Evolutionary conservation across 768 basidiomycete species (phyloP), one percentile per base, ranked within the genome.

Genomic region (Auriscalpium microsporum): DNA sequence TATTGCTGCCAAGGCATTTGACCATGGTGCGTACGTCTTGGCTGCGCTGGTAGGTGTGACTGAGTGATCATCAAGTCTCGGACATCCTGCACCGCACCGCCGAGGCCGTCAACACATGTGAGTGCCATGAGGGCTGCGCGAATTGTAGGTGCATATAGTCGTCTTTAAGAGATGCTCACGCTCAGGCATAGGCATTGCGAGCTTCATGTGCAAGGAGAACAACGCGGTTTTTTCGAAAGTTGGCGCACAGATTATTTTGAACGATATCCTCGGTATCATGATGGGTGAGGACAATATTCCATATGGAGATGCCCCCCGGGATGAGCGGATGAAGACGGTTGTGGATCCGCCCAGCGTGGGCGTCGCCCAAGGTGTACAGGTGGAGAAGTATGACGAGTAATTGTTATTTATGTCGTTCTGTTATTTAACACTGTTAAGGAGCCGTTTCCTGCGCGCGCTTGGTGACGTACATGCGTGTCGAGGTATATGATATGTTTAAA

Each of bases 1-100:
- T 0, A 74, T 87, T 7, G 80, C 87, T 34, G 79, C 82, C 3
- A 90, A 84, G 63, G 90, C 87, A 2, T 93, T 93, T 63, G 93
- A 94, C 62, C 82, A 89, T 61, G 79, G 90, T 87, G 63, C 33
- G 74, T 59, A 11, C 10, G 45, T 17, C 10, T 13, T 50, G 2
- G 9, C 28, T 28, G 28, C 28, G 28, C 28, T 5, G 28, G 2
- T 28, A 28, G 28, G 28, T 28, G 28, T 28, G 28, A 28, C 28
- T 28, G 7, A 28, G 28, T 28, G 28, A 21, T 1, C 23, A 21
- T 47, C 1, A 53, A 90, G 83, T 67, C 53, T 79, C 69, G 10
- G 75, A 80, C 44, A 72, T 88, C 46, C 68, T 93, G 19, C 69
- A 66, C 8, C 77, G 81, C 55, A 88, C 90, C 0, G 74, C 78